Base-by-base conservation (phyloP, 169 alveolate species). In the Cytauxzoon felis region DNA sequence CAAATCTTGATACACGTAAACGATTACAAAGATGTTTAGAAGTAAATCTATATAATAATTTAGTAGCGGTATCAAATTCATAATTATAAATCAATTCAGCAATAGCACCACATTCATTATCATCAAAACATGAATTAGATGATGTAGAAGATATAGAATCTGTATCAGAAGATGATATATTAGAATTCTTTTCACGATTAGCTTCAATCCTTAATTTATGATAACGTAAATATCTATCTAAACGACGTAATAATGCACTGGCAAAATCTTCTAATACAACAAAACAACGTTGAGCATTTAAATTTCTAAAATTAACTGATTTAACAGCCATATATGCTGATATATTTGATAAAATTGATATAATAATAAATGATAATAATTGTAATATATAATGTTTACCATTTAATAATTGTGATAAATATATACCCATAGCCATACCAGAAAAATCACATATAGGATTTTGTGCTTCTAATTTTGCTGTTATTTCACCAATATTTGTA, bases 401-500 rank as follows among this genome's bases (percentile, higher is more conserved):
- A 2, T 68, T 27, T 41, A 64, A 13, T 29, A 64, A 24, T n/a
- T 27, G 9, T 9, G 69, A 54, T 18, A 52, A 61, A 29, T 38
- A 43, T 48, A 56, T 53, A 9, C 84, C 84, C 0, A 69, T 19
- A 2, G 80, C 75, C 79, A 64, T 63, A 5, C 84, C 84, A 19
- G 59, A 16, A 32, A 73, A 43, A 38, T 73, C 84, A 33, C 75
- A 73, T 5, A 73, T 63, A 5, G 68, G 76, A 38, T 50, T 73
- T 21, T 63, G 62, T 21, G 79, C 76, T 21, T 68, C 81, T 32
- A 68, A 52, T 54, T 68, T 68, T 0, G 81, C 81, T n/a, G 81
- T 68, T 24, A 68, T 68, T 21, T 68, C 81, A 16, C 81, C 81
- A 23, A 68, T 58, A 24, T 68, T 68, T 0, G 81, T 42, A 3